A percentile compares a stretch with the other conserved stretches of the same genome.
Evolutionary conservation across 257 asterid genomes (phyloP).

Genomic region (Primulina tabacum): DNA sequence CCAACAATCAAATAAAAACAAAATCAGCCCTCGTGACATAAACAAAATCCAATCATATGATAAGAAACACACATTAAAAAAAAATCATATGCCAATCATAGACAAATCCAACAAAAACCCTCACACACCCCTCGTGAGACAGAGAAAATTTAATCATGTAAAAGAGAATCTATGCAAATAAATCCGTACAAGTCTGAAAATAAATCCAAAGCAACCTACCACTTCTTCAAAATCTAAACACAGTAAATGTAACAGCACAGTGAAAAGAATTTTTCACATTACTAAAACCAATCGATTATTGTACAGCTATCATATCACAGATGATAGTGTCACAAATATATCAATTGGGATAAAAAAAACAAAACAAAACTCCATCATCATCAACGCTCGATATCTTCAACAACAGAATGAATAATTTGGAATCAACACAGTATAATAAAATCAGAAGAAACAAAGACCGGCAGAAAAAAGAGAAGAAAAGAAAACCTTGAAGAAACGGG

Average conservation of each 20-base stretch:
- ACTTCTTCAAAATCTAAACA: not conserved
- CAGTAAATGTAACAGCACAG: not conserved
- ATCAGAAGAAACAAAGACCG: not conserved
- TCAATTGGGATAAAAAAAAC: not conserved
- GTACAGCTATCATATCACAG: conserved; percentile 17
- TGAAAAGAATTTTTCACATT: not conserved
- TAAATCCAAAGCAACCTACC: not conserved
- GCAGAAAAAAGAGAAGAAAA: not conserved
- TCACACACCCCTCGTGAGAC: not conserved
- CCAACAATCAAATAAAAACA: not conserved
- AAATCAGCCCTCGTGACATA: not conserved
- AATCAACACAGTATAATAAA: not conserved
- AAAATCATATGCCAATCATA: not conserved
- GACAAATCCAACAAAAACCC: not conserved
- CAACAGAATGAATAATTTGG: conserved; percentile 5
- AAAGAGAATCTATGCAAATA: not conserved
- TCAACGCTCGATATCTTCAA: conserved; percentile 17
- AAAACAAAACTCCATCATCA: not conserved
- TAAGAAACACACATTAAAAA: not conserved
- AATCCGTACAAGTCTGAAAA: not conserved
- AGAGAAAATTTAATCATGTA: not conserved
- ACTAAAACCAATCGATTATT: no score
- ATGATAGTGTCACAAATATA: conserved; percentile 15
- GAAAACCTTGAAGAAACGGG: conserved; percentile 23
- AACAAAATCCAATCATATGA: not conserved